Evolutionary conservation across 371 early-diverging fungal genomes (phyloP).

Genomic region (Mortierella sp.): DNA sequence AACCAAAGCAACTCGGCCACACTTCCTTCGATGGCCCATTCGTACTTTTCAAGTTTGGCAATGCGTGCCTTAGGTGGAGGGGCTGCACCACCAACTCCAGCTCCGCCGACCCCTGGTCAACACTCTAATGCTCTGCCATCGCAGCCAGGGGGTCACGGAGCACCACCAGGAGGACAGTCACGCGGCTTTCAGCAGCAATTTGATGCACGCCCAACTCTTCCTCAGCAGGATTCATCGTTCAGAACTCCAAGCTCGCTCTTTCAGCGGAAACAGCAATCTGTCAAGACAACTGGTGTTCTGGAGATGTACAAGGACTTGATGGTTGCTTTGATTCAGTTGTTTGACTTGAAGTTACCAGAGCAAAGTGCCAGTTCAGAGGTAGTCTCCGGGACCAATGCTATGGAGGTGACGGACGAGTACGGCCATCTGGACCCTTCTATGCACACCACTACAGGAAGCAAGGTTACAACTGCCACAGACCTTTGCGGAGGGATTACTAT

Average conservation of each 20-base stretch:
- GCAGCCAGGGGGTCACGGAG: not conserved
- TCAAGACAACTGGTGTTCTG: constrained; percentile 23
- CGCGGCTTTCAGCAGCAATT: not conserved
- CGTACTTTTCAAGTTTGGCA: constrained; percentile 39
- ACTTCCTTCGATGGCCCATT: constrained; percentile 33
- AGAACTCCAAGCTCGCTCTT: not conserved
- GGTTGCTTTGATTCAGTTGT: constrained; percentile 27
- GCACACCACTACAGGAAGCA: not conserved
- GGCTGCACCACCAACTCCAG: not conserved
- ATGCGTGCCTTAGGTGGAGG: constrained; percentile 24
- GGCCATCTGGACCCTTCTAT: not conserved
- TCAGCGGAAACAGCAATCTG: constrained; percentile 18
- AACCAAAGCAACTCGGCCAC: constrained; percentile 5
- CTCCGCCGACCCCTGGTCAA: not conserved
- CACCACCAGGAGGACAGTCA: not conserved
- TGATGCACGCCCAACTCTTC: not conserved
- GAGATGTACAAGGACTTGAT: constrained; percentile 41
- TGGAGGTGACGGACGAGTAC: not conserved
- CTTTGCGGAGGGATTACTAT: not conserved
- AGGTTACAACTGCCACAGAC: not conserved
- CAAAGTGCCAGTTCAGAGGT: not conserved
- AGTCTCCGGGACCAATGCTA: not conserved
- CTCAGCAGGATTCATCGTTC: not conserved
- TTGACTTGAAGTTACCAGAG: constrained; percentile 17
- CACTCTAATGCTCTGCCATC: not conserved